These are phyloP conservation scores for Pseudoscleropodium purum DNA, from an alignment of 225 moss, liverwort and hornwort species.

Conservation along the genomic window DNA sequence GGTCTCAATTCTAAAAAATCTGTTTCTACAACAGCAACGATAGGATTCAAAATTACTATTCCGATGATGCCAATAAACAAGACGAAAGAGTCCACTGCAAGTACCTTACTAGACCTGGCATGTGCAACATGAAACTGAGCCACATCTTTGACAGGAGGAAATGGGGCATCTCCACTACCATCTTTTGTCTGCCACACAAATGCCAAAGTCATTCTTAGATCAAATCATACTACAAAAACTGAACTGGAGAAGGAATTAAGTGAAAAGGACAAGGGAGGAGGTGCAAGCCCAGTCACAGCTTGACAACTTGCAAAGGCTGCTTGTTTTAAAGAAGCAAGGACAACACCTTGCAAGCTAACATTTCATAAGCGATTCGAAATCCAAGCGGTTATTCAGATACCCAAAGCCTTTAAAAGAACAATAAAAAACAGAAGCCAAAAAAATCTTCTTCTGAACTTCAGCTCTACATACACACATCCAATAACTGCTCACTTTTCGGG, in stretches of 20 bases:
- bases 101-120: conserved; percentile 96
- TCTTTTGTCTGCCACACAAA: conserved; percentile 73
- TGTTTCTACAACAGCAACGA: background rate
- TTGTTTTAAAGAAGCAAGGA: background rate
- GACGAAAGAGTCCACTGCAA: background rate
- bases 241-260: background rate
- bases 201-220: background rate
- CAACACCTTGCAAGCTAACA: background rate
- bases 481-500: background rate
- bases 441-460: background rate
- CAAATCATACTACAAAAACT: background rate
- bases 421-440: background rate
- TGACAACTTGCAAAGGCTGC: background rate
- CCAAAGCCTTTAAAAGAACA: background rate
- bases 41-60: background rate
- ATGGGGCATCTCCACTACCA: conserved; percentile 93
- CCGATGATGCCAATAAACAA: background rate
- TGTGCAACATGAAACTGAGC: conserved; percentile 86
- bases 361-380: background rate
- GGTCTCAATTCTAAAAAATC: background rate
- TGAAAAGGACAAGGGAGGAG: background rate
- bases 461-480: too few relatives aligned
- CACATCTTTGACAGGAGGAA: conserved; percentile 82
- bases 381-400: background rate
- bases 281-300: background rate